Percentiles rank a stretch among this genome's conserved stretches.
Evolutionary conservation across 495 filamentous ascomycete genomes (phyloP).

Genomic region (Aspergillus bertholletiae): DNA sequence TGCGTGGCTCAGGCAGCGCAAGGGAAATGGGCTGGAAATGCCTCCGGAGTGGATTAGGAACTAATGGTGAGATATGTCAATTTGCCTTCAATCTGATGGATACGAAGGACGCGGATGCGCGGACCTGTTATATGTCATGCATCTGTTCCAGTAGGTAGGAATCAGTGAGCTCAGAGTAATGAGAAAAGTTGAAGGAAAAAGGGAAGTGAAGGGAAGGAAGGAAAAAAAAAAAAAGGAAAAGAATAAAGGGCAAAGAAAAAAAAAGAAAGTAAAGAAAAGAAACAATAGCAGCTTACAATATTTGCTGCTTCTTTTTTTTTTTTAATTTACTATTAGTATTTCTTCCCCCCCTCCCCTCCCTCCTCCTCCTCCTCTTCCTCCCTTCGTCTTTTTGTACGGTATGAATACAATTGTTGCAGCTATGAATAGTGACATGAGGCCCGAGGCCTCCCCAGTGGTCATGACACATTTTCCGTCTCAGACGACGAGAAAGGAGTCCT

Average conservation of each 20-base stretch:
- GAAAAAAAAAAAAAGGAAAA: neutral
- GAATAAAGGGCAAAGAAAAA: neutral
- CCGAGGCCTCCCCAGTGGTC: neutral
- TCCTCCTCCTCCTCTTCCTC: neutral
- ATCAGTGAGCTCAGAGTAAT: too few species aligned
- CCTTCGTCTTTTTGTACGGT: neutral
- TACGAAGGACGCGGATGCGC: slow-evolving; percentile 8
- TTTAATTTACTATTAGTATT: neutral
- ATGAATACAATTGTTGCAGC: neutral
- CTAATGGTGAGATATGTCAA: slow-evolving; percentile 17
- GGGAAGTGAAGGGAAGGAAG: neutral
- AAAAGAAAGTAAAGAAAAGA: neutral
- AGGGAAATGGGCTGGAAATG: slow-evolving; percentile 2
- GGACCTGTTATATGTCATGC: slow-evolving; percentile 25
- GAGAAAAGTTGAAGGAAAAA: too few species aligned
- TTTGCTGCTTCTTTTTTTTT: too few species aligned
- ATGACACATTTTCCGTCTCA: neutral
- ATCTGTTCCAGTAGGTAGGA: slow-evolving; percentile 3
- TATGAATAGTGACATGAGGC: neutral
- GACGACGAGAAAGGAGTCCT: neutral
- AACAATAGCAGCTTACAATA: neutral
- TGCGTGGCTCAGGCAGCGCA: slow-evolving; percentile 8
- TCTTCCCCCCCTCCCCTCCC: neutral
- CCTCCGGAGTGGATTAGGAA: slow-evolving; percentile 1
- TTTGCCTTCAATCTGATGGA: slow-evolving; percentile 15